Evolutionary conservation across 768 basidiomycete genomes (phyloP), one percentile per base, ranked within the genome.

Genomic region (Podaxis pistillaris): DNA sequence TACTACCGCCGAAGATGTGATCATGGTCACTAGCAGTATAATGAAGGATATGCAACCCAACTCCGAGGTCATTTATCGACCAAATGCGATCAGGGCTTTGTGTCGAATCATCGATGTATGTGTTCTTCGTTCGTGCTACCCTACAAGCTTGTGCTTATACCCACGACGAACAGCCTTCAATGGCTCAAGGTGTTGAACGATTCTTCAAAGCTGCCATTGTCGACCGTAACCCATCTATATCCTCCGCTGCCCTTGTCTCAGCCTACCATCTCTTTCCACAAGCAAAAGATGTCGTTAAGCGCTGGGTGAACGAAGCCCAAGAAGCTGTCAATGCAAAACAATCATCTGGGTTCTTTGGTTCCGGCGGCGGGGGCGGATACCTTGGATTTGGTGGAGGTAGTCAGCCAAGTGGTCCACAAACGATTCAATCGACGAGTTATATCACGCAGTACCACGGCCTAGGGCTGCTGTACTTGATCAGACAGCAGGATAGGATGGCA

Each of bases 11-110:
- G 95, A 99, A 75, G 96, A 98, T 81, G 94, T 98, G 30, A 97
- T 99, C 68, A 99, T 99, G 94, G 96, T 98, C 65, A 99, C 97
- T 9, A 93, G 90, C 74, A 97, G 94, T 70, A 98, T 99, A 75
- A 97, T 97, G 96, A 98, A 98, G 81, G 97, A 99, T 72, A 99
- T 98, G 94, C 97, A 99, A 71, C 91, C 96, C 59, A 98, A 97
- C 73, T 90, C 94, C 54, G 97, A 99, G 76, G 96, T 98, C 70
- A 94, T 99, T 64, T 99, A 99, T 76, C 85, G 97, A 59, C 93
- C 97, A 36, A 99, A 99, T 75, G 91, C 97, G 15, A 99, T 98
- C 68, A 88, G 97, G 66, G 96, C 96, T 6, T 81, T 99, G 5
- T 95, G 94, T 75, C 85, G 95, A 65, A 96, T 99, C 73, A 96